Conservation (phyloP, 108 stramenopile species). For the Cyclotella choctawhatcheeana region DNA sequence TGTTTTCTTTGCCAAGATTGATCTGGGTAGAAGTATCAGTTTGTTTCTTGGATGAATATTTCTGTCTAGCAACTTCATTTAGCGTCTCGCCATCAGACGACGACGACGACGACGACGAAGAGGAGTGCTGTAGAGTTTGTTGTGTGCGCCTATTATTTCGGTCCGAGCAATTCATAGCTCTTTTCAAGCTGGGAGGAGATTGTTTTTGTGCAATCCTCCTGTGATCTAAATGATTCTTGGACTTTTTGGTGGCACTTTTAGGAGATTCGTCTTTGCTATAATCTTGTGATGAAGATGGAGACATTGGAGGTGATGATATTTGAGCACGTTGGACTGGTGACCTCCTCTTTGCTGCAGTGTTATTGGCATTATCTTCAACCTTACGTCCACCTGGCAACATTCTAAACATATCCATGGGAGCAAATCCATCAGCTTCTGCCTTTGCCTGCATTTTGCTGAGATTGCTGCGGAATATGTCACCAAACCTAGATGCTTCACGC, state of each 20-base stretch:
- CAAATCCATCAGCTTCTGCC: conserved; percentile 48
- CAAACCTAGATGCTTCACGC: conserved; percentile 37
- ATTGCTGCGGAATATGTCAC: conserved; percentile 34
- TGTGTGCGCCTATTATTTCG: neutral
- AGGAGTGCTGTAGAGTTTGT: neutral
- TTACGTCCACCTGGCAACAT: conserved; percentile 15
- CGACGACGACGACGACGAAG: conserved; percentile 7
- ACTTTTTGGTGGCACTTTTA: too few species aligned
- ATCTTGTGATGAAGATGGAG: conserved; percentile 7
- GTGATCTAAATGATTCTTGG: neutral
- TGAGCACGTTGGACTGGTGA: neutral
- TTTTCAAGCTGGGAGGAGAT: neutral
- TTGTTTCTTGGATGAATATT: neutral
- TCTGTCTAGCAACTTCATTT: conserved; percentile 15
- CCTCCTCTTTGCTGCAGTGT: neutral
- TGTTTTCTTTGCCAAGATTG: conserved; percentile 3
- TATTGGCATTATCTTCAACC: neutral
- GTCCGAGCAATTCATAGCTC: neutral
- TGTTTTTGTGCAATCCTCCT: neutral
- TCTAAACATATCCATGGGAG: conserved; percentile 48
- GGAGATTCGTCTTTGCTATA: too few species aligned
- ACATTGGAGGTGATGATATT: neutral
- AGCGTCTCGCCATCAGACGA: conserved; percentile 16
- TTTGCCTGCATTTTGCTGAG: conserved; percentile 27
- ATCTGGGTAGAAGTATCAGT: neutral